Evolutionary conservation across 192 early-diverging fungal species (phyloP), one percentile per base, ranked within the genome.

Genomic region (Coemansia sp.): DNA sequence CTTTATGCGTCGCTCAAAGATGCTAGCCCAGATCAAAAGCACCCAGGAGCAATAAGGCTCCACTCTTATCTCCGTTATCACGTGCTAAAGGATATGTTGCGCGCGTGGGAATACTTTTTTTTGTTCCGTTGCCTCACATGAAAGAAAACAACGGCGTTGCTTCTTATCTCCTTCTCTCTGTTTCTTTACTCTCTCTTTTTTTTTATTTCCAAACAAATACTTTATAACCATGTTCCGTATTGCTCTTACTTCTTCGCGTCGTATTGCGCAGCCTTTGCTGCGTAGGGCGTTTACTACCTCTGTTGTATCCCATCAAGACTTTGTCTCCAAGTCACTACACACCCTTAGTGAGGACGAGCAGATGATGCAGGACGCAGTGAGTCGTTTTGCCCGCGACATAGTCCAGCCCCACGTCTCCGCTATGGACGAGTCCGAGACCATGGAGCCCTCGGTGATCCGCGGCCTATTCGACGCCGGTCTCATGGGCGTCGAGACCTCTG

Each of bases 401-500:
- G 87, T 99, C 70, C 86, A 88, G 75, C 96, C 96, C 70, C 92
- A 92, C 73, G 95, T 96, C 10, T 61, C 75, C 10, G 79, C 93
- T 66, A 98, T 98, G 96, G 97, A 99, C 80, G 96, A 97, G 80
- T 82, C 75, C 4, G 97, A 99, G 80, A 67, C 85, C 68, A 74
- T 97, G 69, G 95, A 97, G 78, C 85, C 91, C 44, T 60, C 78
- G 31, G 85, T 99, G 46, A 76, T 98, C 64, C 85, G 92, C 67
- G 93, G 91, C 7, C 83, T 96, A 42, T 98, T 98, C 66, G 93
- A 98, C 27, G 89, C 92, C 73, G 96, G 95, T 80, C 84, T 98
- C 47, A 98, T 98, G 97, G 95, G 93, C 49, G 88, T 98, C 71
- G 97, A 98, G 78, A 93, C 94, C 2, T 85, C 90, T 0, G 64